Conservation (phyloP, 1,284 basidiomycete species). For the Leucoagaricus sp. region DNA sequence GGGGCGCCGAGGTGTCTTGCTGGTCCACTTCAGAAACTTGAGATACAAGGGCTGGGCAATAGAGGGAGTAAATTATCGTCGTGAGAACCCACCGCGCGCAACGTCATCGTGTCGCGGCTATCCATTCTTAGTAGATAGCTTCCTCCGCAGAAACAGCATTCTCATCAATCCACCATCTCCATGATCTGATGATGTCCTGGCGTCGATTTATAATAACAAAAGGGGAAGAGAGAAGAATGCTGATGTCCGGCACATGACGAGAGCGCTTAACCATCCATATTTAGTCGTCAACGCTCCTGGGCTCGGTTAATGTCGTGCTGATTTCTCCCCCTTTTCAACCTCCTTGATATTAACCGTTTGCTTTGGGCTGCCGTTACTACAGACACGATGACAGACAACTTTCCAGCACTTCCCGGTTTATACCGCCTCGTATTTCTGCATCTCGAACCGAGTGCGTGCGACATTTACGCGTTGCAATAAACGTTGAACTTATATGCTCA, state of each 20-base stretch:
- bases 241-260: neutral
- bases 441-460: conserved; percentile 61
- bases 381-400: conserved; percentile 27
- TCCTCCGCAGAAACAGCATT: too few species aligned
- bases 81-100: neutral
- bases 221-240: neutral
- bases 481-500: neutral
- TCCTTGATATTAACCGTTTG: neutral
- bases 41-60: neutral
- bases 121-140: too few species aligned
- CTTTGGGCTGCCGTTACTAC: neutral
- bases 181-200: too few species aligned
- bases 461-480: neutral
- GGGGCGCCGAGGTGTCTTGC: neutral
- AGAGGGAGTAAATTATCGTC: neutral
- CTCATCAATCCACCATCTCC: too few species aligned
- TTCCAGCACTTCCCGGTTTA: conserved; percentile 65
- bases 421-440: conserved; percentile 71
- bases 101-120: neutral
- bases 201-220: too few species aligned
- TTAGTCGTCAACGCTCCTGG: neutral
- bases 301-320: too few species aligned
- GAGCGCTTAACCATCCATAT: neutral
- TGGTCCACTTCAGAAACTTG: neutral
- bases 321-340: neutral